Evolutionary conservation across 768 basidiomycete genomes (phyloP).

Genomic region (Tephrocybe sp.): DNA sequence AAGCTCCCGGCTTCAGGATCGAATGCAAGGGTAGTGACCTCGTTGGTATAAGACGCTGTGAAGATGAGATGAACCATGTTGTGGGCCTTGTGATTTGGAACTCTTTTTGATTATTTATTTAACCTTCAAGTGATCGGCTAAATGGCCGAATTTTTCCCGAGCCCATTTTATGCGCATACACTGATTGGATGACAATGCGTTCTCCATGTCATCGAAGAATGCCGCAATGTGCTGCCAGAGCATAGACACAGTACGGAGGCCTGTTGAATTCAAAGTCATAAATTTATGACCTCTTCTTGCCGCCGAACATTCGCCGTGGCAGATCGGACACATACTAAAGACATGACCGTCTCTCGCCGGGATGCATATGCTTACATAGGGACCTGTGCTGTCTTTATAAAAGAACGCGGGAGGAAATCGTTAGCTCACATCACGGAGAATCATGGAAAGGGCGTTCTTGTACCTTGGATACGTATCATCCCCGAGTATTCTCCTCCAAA

Average conservation of each 20-base stretch:
- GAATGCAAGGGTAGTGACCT: slow-evolving; percentile 63
- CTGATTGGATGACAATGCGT: too few relatives aligned
- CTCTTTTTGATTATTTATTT: slow-evolving; percentile 10
- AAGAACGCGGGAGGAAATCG: not conserved
- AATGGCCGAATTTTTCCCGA: slow-evolving; percentile 6
- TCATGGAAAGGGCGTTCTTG: not conserved
- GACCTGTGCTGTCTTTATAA: not conserved
- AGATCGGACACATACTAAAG: not conserved
- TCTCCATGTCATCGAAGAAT: too few relatives aligned
- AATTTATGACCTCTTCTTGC: too few relatives aligned
- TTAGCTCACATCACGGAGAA: slow-evolving; percentile 14
- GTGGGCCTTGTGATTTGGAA: not conserved
- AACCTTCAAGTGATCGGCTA: slow-evolving; percentile 15
- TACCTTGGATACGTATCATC: slow-evolving; percentile 5
- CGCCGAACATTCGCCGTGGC: too few relatives aligned
- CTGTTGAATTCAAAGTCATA: too few relatives aligned
- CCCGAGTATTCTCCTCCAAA: slow-evolving; percentile 18
- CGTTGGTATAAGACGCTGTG: slow-evolving; percentile 63
- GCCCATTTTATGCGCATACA: too few relatives aligned
- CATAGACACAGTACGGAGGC: too few relatives aligned
- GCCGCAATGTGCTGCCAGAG: too few relatives aligned
- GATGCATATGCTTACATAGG: too few relatives aligned
- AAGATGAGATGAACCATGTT: slow-evolving; percentile 47
- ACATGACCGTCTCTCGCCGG: not conserved
- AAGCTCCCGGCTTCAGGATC: slow-evolving; percentile 47